Percentiles rank a stretch among this genome's conserved stretches.
Conservation (phyloP, 2,329 filamentous ascomycete genomes). For the Aspergillus japonicus region DNA sequence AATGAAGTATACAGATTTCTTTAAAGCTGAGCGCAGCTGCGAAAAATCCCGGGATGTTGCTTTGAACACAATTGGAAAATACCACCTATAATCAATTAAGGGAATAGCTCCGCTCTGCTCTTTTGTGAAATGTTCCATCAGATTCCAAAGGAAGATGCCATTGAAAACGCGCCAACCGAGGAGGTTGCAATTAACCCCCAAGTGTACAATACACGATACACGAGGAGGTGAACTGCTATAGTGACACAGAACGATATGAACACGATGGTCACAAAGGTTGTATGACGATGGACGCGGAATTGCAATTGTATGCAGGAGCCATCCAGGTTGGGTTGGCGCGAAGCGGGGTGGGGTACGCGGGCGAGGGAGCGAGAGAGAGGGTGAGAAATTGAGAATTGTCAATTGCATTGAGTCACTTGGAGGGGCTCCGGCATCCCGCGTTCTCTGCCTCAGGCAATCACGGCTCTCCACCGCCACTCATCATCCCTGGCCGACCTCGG, state of each 20-base stretch:
- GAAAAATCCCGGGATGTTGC: neutral
- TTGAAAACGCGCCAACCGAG: constrained; percentile 25
- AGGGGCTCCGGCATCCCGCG: neutral
- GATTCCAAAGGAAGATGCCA: constrained; percentile 33
- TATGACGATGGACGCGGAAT: neutral
- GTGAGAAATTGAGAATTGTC: no score
- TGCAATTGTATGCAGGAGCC: neutral
- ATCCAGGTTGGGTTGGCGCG: neutral
- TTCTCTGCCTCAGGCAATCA: neutral
- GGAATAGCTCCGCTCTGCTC: constrained; percentile 8
- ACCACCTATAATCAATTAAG: constrained; percentile 8
- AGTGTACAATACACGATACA: neutral
- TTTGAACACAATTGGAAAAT: constrained; percentile 1
- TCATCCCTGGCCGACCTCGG: neutral
- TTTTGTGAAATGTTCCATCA: constrained; percentile 26
- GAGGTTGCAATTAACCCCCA: neutral
- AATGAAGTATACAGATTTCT: neutral
- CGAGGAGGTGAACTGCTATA: neutral
- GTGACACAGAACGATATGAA: neutral
- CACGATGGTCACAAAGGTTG: neutral
- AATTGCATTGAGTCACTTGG: neutral
- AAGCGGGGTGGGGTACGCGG: neutral
- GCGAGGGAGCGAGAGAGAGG: no score
- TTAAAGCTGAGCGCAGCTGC: neutral
- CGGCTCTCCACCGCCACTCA: neutral